Conservation (phyloP, 768 basidiomycete species). For the Rhodotorula sphaerocarpa region DNA sequence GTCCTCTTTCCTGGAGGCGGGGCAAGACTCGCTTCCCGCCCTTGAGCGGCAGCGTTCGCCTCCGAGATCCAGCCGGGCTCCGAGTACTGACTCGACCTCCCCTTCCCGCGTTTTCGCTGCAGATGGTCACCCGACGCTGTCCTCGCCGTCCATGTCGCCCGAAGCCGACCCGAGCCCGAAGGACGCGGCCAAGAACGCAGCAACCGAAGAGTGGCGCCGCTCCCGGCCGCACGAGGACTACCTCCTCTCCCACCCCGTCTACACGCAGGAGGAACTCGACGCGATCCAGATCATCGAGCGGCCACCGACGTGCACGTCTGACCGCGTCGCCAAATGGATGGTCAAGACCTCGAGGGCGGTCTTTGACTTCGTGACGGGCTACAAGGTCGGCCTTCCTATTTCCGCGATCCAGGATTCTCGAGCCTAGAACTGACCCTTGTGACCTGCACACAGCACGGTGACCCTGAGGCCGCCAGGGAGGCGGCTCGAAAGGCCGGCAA, state of each 20-base stretch:
- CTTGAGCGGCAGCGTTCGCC: no score
- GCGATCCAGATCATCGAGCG: conserved; percentile 57
- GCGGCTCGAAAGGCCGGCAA: conserved; percentile 26
- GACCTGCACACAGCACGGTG: conserved; percentile 11
- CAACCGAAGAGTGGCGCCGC: conserved; percentile 32
- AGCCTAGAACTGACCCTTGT: no score
- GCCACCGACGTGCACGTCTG: conserved; percentile 57
- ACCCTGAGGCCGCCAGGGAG: conserved; percentile 14
- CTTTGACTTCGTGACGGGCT: conserved; percentile 79
- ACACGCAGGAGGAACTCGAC: conserved; percentile 51
- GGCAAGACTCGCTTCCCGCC: no score
- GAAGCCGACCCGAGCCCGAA: not conserved
- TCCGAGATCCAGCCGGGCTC: no score
- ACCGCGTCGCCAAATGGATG: conserved; percentile 62
- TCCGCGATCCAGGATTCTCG: no score
- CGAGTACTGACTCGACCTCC: no score
- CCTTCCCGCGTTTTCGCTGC: not conserved
- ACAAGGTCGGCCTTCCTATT: conserved; percentile 51
- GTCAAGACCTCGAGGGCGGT: conserved; percentile 55
- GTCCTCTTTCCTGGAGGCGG: not conserved
- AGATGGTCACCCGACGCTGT: not conserved
- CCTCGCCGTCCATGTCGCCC: not conserved
- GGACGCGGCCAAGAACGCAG: not conserved
- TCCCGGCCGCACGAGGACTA: conserved; percentile 48
- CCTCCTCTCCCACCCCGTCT: conserved; percentile 90